Base-by-base conservation (phyloP, 2,329 filamentous ascomycete genomes). In the Xylaria sp. region DNA sequence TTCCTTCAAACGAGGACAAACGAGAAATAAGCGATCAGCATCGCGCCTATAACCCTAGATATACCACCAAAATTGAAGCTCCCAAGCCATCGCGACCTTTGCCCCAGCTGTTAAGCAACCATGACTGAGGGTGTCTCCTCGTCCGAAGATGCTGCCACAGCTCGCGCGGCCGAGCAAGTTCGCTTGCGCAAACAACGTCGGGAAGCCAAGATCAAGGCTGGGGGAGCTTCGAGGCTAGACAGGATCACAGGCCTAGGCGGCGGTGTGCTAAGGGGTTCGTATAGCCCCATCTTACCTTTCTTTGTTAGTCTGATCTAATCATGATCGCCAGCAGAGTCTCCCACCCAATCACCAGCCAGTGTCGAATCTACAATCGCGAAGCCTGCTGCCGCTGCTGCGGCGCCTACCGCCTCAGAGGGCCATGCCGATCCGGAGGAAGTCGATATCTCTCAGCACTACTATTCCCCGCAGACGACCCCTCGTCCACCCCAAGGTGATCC, bases 151-250 rank as follows among this genome's bases (percentile, higher is more conserved):
- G 80, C 81, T 1, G 82, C 81, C 2, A 79, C 83, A 14, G 78
- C 81, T 62, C 78, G 84, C 64, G 84, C 86, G 2, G 78, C 83
- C 25, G 86, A 89, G 67, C 88, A 92, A 77, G 89, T 89, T 38
- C 87, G 91, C 49, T 82, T 92, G 61, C 89, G 92, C 69, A 92
- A 92, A 76, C 91, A 94, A 76, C 87, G 90, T 40, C 85, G 91
- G 51, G 89, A 92, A 75, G 91, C 90, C 61, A 94, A 94, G 81
- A 88, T 94, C 77, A 86, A 84, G 71, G 87, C 88, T 52, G 88
- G 89, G 63, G 91, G 89, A 60, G 85, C 87, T 17, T 84, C 87
- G 40, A 81, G 92, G 64, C 78, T 95, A 65, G 88, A 91, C 71
- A 90, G 85, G 76, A 95, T 95, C 75, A 92, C 89, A 12, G 88